Base-by-base conservation (phyloP, 1,284 basidiomycete genomes). In the Pseudozyma sp. region DNA sequence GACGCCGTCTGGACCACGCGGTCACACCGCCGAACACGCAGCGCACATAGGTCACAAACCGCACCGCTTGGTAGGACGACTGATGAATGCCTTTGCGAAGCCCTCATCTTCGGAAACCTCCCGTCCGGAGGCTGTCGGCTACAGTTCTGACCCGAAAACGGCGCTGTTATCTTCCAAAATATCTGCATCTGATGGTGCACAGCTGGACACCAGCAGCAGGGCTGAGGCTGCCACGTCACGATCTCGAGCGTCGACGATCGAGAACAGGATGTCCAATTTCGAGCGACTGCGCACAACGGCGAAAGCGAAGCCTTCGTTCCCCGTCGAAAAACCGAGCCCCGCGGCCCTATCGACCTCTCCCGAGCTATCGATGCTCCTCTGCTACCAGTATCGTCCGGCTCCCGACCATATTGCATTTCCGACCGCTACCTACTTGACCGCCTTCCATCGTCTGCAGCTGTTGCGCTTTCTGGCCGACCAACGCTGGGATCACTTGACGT, bases 321-420 rank as follows among this genome's bases (percentile, higher is more conserved):
- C 72, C 8, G 31, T 57, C 2, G 43, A 52, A 19, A 11, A 11
- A 5, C 54, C 53, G 1, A 53, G 51, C 17, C 57, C 67, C 3
- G 51, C 67, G 7, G 70, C 75, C 11, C 44, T 77, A 8, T 70
- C 70, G 16, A 57, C 75, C n/a, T 77, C 75, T 2, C 75, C 75
- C 0, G 75, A 77, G 55, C 67, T 77, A 7, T 69, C 75, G 44
- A 60, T 68, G 67, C 61, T 74, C n/a, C 42, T 50, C 4, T 68
- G 62, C 60, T 68, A 76, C 56, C 67, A 68, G 45, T 60, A 53
- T 30, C 67, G 53, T 31, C 33, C 39, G 14, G 34, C 37, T 31
- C 29, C 65, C 3, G 24, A 42, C 7, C 51, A 56, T 29, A 1
- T 43, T 5, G 33, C 34, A 6, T 52, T 59, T 44, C 44, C 47